phyloP scores from a whole-genome alignment of 2,329 filamentous ascomycete genomes.

The Talaromyces sp. region DNA sequence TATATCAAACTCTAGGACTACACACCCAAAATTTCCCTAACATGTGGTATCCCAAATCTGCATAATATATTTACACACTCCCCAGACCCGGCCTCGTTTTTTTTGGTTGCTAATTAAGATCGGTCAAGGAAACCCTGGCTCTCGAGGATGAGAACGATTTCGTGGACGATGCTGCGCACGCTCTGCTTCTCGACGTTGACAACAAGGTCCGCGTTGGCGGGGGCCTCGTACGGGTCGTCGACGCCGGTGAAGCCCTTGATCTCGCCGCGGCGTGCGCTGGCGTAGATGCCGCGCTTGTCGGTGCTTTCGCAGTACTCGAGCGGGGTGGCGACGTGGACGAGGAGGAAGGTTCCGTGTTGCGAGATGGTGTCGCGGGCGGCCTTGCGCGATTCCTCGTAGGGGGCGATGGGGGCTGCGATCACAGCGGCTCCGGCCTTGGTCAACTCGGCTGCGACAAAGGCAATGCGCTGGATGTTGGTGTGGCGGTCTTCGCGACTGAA shows the following conservation, averaged over 20 bases:
- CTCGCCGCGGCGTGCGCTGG: constrained; percentile 74
- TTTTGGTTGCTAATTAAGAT: constrained; percentile 23
- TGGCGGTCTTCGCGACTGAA: constrained; percentile 90
- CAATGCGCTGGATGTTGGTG: constrained; percentile 92
- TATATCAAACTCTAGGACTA: neutral
- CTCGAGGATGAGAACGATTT: constrained; percentile 92
- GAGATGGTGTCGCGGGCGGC: constrained; percentile 73
- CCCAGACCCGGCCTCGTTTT: neutral
- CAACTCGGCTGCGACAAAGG: constrained; percentile 91
- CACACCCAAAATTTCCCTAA: neutral
- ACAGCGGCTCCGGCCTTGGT: constrained; percentile 90
- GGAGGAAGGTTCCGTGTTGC: constrained; percentile 88
- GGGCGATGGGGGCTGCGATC: constrained; percentile 93
- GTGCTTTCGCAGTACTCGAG: constrained; percentile 93
- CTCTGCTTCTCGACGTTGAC: constrained; percentile 82
- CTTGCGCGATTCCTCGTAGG: constrained; percentile 72
- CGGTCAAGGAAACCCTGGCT: constrained; percentile 78
- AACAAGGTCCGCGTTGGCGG: constrained; percentile 71
- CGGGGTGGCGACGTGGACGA: constrained; percentile 88
- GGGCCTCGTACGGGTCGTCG: constrained; percentile 91
- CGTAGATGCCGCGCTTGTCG: constrained; percentile 87
- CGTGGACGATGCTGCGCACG: constrained; percentile 89
- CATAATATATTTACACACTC: neutral
- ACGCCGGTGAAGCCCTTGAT: constrained; percentile 98
- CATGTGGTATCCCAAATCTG: neutral